Base-by-base conservation (phyloP, 441 rosid genomes). In the Isatis lusitanica region DNA sequence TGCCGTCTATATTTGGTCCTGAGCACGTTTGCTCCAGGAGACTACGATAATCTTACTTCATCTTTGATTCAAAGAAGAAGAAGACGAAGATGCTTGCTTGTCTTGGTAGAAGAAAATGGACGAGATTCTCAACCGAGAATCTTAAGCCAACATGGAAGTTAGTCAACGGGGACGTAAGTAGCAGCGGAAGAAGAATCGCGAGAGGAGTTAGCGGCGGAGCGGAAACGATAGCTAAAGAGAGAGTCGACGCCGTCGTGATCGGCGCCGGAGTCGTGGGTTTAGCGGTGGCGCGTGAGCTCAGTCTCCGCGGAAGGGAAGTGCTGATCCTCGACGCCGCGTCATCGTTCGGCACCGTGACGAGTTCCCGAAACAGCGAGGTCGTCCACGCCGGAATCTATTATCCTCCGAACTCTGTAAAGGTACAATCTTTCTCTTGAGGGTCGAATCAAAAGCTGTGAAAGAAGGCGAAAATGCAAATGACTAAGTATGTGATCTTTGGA, bases 381-480 rank as follows among this genome's bases (percentile, higher is more conserved):
- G 76, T 94, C 69, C 97, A 94, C 67, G 97, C 96, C 33, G 98
- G 98, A 76, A 88, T 94, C 77, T 94, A 94, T 69, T 94, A 94
- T 73, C 93, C 90, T 72, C 85, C 74, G 63, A 71, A 79, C 78
- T 91, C 97, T 39, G 87, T 87, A 73, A 91, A 91, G 91, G 93
- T 88, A 67, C 2, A 42, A 53, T 21, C 26, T 65, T 53, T 58
- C 15, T 50, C 33, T 42, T 11, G 10, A 30, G 31, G 13, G 17
- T 61, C 43, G 12, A 59, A 4, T 26, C 28, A 51, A 71, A 21
- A 42, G 18, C 48, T 4, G 3, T 21, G 11, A 40, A 18, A 18
- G 0, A 9, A 6, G 47, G 15, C 6, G 11, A 12, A 58, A 18
- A 3, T 28, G 12, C 6, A 2, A 26, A 30, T 1, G 6, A 10